phyloP scores from a whole-genome alignment of 129 eudicot genomes.

The Ambrosia artemisiifolia region DNA sequence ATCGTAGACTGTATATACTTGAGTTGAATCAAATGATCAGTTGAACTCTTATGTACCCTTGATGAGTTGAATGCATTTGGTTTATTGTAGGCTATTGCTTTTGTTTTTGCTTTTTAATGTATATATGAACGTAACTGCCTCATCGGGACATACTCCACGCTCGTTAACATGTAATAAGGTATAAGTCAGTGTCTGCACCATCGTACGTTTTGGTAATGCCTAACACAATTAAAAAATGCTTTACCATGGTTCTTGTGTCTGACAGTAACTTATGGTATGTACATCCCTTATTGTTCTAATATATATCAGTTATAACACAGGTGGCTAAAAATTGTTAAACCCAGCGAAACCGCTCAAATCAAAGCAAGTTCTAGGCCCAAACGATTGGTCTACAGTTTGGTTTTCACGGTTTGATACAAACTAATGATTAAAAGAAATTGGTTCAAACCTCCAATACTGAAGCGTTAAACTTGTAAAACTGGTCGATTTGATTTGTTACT shows the following conservation, averaged over 20 bases:
- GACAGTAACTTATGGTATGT: background rate
- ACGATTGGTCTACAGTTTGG: too few species aligned
- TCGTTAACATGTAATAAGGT: background rate
- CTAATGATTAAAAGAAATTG: too few species aligned
- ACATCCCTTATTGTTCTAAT: background rate
- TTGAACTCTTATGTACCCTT: conserved; percentile 13
- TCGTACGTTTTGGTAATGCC: background rate
- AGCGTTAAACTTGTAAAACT: too few species aligned
- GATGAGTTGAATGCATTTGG: background rate
- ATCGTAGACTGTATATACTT: background rate
- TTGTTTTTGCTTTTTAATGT: background rate
- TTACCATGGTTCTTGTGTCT: background rate
- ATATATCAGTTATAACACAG: too few species aligned
- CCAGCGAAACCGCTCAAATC: too few species aligned
- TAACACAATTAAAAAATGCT: background rate
- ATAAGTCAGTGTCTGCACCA: background rate
- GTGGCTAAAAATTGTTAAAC: too few species aligned
- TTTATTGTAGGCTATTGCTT: background rate
- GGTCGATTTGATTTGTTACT: too few species aligned
- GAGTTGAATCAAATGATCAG: conserved; percentile 14
- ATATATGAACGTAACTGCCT: background rate
- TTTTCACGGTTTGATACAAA: too few species aligned
- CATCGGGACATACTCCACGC: too few species aligned
- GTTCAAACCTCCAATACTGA: too few species aligned
- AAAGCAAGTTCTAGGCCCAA: too few species aligned